Percentiles rank a stretch among this genome's conserved stretches.
phyloP scores from a whole-genome alignment of 2,329 filamentous ascomycete genomes.

The Dothideomycetes sp. region DNA sequence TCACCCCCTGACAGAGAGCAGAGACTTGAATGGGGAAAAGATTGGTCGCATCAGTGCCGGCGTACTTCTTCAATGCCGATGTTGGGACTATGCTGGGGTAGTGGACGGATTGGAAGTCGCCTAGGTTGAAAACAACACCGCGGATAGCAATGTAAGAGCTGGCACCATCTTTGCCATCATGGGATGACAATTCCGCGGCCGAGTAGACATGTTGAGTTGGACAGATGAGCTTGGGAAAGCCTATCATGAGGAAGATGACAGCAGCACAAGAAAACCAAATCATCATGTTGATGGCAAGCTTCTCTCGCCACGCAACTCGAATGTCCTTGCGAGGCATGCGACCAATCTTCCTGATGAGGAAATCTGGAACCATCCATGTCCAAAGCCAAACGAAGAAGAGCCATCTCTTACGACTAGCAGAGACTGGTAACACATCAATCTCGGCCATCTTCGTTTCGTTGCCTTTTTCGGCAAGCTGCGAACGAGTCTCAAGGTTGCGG shows the following conservation, averaged over 20 bases:
- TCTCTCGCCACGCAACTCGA: constrained; percentile 88
- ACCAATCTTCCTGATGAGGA: constrained; percentile 64
- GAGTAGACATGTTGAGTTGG: constrained; percentile 85
- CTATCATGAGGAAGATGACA: constrained; percentile 79
- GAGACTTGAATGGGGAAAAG: constrained; percentile 93
- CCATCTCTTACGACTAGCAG: constrained; percentile 80
- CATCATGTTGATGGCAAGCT: constrained; percentile 92
- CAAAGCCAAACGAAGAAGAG: constrained; percentile 70
- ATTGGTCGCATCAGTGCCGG: constrained; percentile 72
- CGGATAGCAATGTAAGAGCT: constrained; percentile 70
- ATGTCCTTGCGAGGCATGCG: constrained; percentile 89
- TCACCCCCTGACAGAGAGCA: constrained; percentile 71
- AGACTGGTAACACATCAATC: constrained; percentile 73
- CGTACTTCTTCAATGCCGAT: constrained; percentile 64
- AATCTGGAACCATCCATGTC: constrained; percentile 82
- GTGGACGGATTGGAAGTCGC: constrained; percentile 60
- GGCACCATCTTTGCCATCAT: constrained; percentile 58
- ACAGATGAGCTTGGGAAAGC: constrained; percentile 80
- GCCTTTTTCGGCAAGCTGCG: constrained; percentile 89
- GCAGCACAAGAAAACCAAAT: constrained; percentile 80
- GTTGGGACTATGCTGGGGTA: constrained; percentile 58
- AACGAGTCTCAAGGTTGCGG: constrained; percentile 84
- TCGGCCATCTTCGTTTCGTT: constrained; percentile 85
- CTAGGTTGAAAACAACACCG: constrained; percentile 79
- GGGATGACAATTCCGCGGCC: constrained; percentile 58